These are phyloP conservation scores for Acrodontium crateriforme DNA, from an alignment of 2,329 filamentous ascomycete genomes.

Conservation along the genomic window DNA sequence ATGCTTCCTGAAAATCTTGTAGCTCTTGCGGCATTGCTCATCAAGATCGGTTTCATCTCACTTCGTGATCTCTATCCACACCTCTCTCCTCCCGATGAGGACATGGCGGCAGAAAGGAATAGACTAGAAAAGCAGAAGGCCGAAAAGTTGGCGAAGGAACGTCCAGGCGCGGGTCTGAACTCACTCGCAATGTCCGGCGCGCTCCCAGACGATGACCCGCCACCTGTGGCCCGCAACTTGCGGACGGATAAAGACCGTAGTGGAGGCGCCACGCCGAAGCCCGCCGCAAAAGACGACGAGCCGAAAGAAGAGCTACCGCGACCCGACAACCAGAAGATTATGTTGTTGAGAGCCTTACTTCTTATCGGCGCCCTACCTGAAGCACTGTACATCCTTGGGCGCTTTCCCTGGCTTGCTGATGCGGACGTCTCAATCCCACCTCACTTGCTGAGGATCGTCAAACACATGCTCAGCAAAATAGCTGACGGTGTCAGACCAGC, in stretches of 20 bases:
- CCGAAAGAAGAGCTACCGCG: conserved; percentile 47
- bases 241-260: conserved; percentile 34
- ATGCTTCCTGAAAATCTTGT: conserved; percentile 82
- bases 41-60: conserved; percentile 96
- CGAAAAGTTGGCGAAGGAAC: conserved; percentile 58
- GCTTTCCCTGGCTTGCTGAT: conserved; percentile 85
- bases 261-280: conserved; percentile 26
- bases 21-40: conserved; percentile 77
- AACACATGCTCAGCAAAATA: conserved; percentile 69
- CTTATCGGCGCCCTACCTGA: conserved; percentile 88
- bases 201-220: conserved; percentile 64
- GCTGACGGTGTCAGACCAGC: conserved; percentile 41
- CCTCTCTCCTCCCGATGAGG: conserved; percentile 69
- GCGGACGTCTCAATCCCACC: conserved; percentile 69
- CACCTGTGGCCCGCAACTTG: conserved; percentile 31
- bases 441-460: conserved; percentile 70
- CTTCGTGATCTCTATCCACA: conserved; percentile 83
- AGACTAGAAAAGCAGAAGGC: conserved; percentile 62
- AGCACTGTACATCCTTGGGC: conserved; percentile 78
- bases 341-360: conserved; percentile 70
- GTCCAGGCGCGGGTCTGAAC: conserved; percentile 60
- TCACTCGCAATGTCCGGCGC: conserved; percentile 78
- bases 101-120: conserved; percentile 62
- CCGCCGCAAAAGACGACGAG: conserved; percentile 27
- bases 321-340: conserved; percentile 75